Evolutionary conservation across 331 rosid genomes (phyloP).

Genomic region (Quercus phellos): DNA sequence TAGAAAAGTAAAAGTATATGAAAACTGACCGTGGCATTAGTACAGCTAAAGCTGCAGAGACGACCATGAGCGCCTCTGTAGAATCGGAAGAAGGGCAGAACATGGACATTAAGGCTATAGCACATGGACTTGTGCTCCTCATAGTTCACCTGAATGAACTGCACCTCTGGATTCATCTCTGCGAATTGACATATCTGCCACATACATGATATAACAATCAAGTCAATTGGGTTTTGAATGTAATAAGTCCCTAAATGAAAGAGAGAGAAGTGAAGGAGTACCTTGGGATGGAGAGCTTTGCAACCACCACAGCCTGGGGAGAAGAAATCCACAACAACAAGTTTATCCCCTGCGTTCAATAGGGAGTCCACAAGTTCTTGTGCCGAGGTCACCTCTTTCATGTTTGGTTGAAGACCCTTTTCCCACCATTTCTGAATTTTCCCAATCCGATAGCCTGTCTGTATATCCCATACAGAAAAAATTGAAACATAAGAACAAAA

Average conservation of each 20-base stretch:
- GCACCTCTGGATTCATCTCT: constrained; percentile 75
- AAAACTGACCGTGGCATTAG: constrained; percentile 79
- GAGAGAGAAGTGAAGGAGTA: background rate
- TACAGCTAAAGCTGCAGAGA: constrained; percentile 91
- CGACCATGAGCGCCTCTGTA: constrained; percentile 93
- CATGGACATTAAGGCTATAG: constrained; percentile 85
- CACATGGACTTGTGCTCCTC: constrained; percentile 85
- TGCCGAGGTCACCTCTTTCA: constrained; percentile 69
- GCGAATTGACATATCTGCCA: constrained; percentile 79
- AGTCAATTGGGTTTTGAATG: background rate
- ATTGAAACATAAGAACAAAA: background rate
- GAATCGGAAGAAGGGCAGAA: constrained; percentile 88
- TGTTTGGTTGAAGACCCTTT: constrained; percentile 62
- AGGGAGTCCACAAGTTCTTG: constrained; percentile 76
- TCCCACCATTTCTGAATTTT: constrained; percentile 88
- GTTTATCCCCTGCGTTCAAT: constrained; percentile 66
- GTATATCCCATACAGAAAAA: constrained; percentile 3
- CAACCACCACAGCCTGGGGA: constrained; percentile 98
- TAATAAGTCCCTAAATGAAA: background rate
- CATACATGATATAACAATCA: background rate
- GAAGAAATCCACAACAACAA: constrained; percentile 75
- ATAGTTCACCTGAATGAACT: constrained; percentile 73
- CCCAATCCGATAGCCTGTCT: constrained; percentile 49
- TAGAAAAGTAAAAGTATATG: background rate
- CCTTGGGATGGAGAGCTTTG: constrained; percentile 96